Percentiles rank a stretch among this genome's conserved stretches.
Evolutionary conservation across 495 filamentous ascomycete species (phyloP).

Genomic region (Apodospora peruviana): DNA sequence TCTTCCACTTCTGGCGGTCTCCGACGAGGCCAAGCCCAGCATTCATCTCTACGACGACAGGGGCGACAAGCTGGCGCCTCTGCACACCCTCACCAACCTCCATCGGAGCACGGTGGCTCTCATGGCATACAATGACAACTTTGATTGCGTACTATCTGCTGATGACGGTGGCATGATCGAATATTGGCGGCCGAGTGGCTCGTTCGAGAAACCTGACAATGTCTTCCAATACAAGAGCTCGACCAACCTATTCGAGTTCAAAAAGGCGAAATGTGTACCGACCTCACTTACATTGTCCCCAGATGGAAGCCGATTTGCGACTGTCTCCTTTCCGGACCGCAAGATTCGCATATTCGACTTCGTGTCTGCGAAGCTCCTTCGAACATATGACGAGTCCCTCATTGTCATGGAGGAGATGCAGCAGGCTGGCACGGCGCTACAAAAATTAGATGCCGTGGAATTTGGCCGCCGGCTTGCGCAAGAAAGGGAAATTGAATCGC

Average conservation of each 20-base stretch:
- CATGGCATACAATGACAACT: slow-evolving; percentile 84
- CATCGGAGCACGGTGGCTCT: slow-evolving; percentile 74
- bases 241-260: slow-evolving; percentile 94
- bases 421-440: slow-evolving; percentile 74
- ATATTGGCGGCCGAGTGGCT: slow-evolving; percentile 80
- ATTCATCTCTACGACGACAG: slow-evolving; percentile 87
- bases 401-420: slow-evolving; percentile 86
- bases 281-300: slow-evolving; percentile 83
- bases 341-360: slow-evolving; percentile 93
- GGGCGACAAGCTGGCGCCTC: slow-evolving; percentile 65
- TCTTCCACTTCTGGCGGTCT: slow-evolving; percentile 81
- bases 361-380: slow-evolving; percentile 74
- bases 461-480: slow-evolving; percentile 86
- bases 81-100: slow-evolving; percentile 68
- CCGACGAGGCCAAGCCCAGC: slow-evolving; percentile 62
- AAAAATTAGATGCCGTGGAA: slow-evolving; percentile 79
- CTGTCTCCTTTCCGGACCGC: slow-evolving; percentile 89
- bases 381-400: slow-evolving; percentile 92
- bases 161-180: slow-evolving; percentile 94
- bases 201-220: slow-evolving; percentile 84
- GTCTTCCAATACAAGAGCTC: slow-evolving; percentile 90
- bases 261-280: slow-evolving; percentile 84
- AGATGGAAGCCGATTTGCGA: slow-evolving; percentile 76
- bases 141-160: slow-evolving; percentile 82
- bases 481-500: slow-evolving; percentile 75